Percentiles rank a stretch among this genome's conserved stretches.
Evolutionary conservation across 2,329 filamentous ascomycete species (phyloP).

Genomic region (Phialophora verrucosa): DNA sequence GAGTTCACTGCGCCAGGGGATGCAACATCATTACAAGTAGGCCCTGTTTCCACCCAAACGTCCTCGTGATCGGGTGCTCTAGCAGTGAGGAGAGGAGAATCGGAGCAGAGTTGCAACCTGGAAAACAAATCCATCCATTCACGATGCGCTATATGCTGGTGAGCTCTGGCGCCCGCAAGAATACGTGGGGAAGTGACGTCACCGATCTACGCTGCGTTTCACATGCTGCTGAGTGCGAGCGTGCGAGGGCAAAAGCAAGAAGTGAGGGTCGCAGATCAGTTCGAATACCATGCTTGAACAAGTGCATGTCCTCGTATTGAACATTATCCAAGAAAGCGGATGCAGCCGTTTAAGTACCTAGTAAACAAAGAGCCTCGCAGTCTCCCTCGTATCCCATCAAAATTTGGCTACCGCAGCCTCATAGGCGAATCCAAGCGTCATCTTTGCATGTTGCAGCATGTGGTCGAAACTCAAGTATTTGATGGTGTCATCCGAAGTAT

Average conservation of each 20-base stretch:
- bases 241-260: not conserved
- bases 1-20: not conserved
- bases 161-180: not conserved
- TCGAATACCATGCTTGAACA: not conserved
- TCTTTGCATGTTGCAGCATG: conserved; percentile 86
- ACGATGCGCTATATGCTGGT: not conserved
- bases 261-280: not conserved
- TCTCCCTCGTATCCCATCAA: conserved; percentile 26
- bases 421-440: conserved; percentile 82
- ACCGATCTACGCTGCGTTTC: not conserved
- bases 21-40: not conserved
- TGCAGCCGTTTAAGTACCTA: not conserved
- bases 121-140: conserved; percentile 17
- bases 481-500: conserved; percentile 73
- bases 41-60: not conserved
- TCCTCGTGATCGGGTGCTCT: conserved; percentile 1
- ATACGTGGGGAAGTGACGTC: conserved; percentile 17
- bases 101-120: conserved; percentile 1
- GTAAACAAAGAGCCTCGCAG: not conserved
- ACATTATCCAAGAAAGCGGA: not conserved
- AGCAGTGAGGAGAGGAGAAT: not conserved
- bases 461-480: conserved; percentile 80
- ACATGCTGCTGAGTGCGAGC: conserved; percentile 8
- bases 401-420: conserved; percentile 82
- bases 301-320: not conserved